Conservation (phyloP, 2,329 filamentous ascomycete species). For the Pseudogymnoascus sp. region DNA sequence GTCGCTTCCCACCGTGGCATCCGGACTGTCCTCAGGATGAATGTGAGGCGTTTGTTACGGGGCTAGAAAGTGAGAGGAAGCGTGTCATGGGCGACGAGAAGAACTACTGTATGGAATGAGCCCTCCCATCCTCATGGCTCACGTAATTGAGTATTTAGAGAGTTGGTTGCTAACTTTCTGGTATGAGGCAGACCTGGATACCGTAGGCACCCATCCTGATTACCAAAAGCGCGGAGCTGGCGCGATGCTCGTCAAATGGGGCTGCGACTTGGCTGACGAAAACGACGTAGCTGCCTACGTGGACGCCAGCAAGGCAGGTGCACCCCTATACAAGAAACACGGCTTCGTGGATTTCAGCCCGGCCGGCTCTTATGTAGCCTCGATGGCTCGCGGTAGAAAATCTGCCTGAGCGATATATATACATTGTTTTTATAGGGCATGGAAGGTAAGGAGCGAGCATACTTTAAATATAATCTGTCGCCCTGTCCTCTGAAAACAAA, state of each 20-base stretch:
- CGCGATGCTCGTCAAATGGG: slow-evolving; percentile 23
- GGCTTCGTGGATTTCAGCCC: not conserved
- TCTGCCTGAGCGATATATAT: not conserved
- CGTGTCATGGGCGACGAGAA: not conserved
- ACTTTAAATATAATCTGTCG: not conserved
- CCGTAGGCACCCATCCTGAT: slow-evolving; percentile 21
- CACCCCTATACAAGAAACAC: not conserved
- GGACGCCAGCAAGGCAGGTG: not conserved
- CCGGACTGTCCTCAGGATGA: not conserved
- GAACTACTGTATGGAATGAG: not conserved
- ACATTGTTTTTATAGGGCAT: not conserved
- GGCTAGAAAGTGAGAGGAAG: not conserved
- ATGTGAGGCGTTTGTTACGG: not conserved
- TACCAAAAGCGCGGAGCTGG: slow-evolving; percentile 22
- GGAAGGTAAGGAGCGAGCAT: not conserved
- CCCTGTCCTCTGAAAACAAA: not conserved
- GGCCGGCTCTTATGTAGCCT: not conserved
- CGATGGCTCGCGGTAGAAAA: not conserved
- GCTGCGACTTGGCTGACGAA: slow-evolving; percentile 12
- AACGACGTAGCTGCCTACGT: not conserved
- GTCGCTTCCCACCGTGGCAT: not conserved
- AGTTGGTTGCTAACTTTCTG: not conserved
- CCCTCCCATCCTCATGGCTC: not conserved
- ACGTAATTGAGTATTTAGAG: not conserved
- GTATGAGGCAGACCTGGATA: slow-evolving; percentile 21